phyloP scores from a whole-genome alignment of 2,329 filamentous ascomycete species.

The Cladorrhinum sp. region DNA sequence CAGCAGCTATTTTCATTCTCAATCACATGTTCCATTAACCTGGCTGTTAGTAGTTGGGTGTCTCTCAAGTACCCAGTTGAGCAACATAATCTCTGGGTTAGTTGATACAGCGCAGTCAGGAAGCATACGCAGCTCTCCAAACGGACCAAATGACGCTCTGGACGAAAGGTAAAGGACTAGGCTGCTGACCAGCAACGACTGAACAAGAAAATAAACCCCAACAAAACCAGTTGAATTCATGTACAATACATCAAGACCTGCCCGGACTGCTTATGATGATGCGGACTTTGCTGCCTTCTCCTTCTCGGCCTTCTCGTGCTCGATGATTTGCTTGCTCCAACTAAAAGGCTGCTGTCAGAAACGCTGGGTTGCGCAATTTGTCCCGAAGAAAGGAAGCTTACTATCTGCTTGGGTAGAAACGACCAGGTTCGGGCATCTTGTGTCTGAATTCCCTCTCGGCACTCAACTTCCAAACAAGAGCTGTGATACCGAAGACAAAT shows the following conservation, averaged over 20 bases:
- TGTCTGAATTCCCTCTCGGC: slow-evolving; percentile 70
- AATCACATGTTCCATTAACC: too few species aligned
- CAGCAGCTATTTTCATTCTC: too few species aligned
- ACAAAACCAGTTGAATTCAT: slow-evolving; percentile 7
- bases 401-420: slow-evolving; percentile 86
- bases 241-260: slow-evolving; percentile 12
- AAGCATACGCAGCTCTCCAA: too few species aligned
- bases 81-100: too few species aligned
- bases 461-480: slow-evolving; percentile 66
- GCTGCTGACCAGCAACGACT: too few species aligned
- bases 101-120: too few species aligned
- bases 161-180: too few species aligned
- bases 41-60: too few species aligned
- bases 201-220: background rate
- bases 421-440: slow-evolving; percentile 72
- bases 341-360: slow-evolving; percentile 27
- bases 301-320: slow-evolving; percentile 42
- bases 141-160: too few species aligned
- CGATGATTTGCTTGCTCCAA: slow-evolving; percentile 45
- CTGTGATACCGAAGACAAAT: slow-evolving; percentile 58
- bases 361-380: background rate
- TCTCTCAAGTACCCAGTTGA: too few species aligned
- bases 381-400: slow-evolving; percentile 46
- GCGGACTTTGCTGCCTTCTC: slow-evolving; percentile 24
- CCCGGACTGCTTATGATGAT: slow-evolving; percentile 14